Conservation (phyloP, 1,284 basidiomycete genomes). For the Boletus sp. region DNA sequence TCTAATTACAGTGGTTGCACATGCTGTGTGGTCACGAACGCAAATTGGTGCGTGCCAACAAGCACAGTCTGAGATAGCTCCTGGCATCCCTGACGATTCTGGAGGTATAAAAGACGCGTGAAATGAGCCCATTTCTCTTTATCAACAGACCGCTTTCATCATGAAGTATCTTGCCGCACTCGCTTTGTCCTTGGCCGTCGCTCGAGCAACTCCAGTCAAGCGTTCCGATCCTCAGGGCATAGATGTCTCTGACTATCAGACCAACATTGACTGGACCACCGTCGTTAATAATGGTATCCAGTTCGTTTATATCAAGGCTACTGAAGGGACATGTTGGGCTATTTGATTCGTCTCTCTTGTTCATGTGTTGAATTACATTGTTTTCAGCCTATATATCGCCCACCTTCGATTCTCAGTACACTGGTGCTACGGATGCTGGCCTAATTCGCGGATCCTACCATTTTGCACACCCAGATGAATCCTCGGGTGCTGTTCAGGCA, state of each 20-base stretch:
- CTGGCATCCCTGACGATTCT: not conserved
- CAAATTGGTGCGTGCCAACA: not conserved
- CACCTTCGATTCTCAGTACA: slow-evolving; percentile 42
- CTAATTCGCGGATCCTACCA: slow-evolving; percentile 43
- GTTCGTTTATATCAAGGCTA: slow-evolving; percentile 66
- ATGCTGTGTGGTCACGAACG: slow-evolving; percentile 13
- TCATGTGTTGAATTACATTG: not conserved
- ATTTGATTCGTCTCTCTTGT: not conserved
- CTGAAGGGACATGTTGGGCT: slow-evolving; percentile 51
- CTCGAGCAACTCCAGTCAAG: slow-evolving; percentile 19
- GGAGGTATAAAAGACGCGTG: slow-evolving; percentile 14
- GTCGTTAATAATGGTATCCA: slow-evolving; percentile 52
- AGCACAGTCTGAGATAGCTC: not conserved
- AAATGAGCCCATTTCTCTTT: not conserved
- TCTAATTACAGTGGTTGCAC: slow-evolving; percentile 13
- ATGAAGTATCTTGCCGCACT: slow-evolving; percentile 25
- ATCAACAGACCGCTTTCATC: not conserved
- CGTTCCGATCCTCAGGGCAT: not conserved
- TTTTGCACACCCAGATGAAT: slow-evolving; percentile 45
- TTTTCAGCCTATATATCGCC: slow-evolving; percentile 33
- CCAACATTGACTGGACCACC: slow-evolving; percentile 49
- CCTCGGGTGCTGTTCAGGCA: slow-evolving; percentile 44
- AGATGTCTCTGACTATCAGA: slow-evolving; percentile 51
- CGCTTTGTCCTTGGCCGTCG: slow-evolving; percentile 16
- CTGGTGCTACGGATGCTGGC: slow-evolving; percentile 43